Base-by-base conservation (phyloP, 345 rosid genomes). In the Clausena lansium region DNA sequence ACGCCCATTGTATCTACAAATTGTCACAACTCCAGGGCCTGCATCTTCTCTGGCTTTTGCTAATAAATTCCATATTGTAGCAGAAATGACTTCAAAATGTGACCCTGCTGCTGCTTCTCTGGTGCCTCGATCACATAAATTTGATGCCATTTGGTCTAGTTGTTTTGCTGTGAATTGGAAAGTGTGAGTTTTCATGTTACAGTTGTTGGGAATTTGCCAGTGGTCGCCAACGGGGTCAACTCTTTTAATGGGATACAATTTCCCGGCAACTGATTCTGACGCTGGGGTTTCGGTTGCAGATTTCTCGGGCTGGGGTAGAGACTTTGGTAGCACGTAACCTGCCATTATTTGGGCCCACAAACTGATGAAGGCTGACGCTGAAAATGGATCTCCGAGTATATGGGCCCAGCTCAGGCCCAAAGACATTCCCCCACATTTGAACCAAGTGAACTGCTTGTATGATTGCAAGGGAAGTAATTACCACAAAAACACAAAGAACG, bases 321-420 rank as follows among this genome's bases (percentile, higher is more conserved):
- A 52, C n/a, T 54, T 77, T 15, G 82, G 65, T 45, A 84, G 86
- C 57, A 10, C 76, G 30, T 76, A 79, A 67, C 82, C 84, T 1
- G 87, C 39, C 78, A 83, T 5, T 27, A 84, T 45, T 9, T 82
- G 83, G 75, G 81, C 89, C 87, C 81, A 86, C 55, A 25, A 77
- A 54, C 88, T 90, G 67, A 94, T 74, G 88, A 94, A 90, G 50
- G 79, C 57, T 9, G 87, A 80, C 20, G 90, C 93, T 39, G 93
- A 86, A 71, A 87, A 76, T 62, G 84, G 79, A 76, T 92, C 97
- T 32, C 97, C 98, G 2, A 94, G 84, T n/a, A 92, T 52, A 81
- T 94, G 95, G 38, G 97, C 89, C 98, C 98, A 92, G 81, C 86
- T 91, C 1, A 94, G 82, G 28, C 97, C 94, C 63, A 94, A 50